Base-by-base conservation (phyloP, 2,329 filamentous ascomycete species). In the Ustulina deusta region DNA sequence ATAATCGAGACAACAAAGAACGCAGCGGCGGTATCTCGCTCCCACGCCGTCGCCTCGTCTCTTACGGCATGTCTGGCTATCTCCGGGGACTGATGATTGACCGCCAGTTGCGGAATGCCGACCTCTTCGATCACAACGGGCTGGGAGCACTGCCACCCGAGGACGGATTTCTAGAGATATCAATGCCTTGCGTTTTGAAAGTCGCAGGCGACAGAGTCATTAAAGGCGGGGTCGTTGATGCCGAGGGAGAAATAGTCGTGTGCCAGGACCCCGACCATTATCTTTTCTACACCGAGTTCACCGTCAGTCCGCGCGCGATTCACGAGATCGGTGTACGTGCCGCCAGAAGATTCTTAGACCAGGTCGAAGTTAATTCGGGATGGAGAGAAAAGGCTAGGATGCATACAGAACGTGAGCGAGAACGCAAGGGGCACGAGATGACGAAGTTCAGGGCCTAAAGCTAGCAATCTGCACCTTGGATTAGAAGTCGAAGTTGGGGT, bases 271-370 rank as follows among this genome's bases (percentile, higher is more conserved):
- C 83, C 1, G 76, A 83, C 15, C 78, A 83, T 13, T 83, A 86
- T 66, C 77, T 89, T 2, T 89, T 87, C 74, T 84, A 83, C 75
- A 84, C 85, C 56, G 78, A 80, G 0, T 87, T 86, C 48, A 84
- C 80, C 0, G 76, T 88, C 3, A 79, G 78, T 15, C 69, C 71
- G 44, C 74, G 76, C 25, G 82, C 79, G 17, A 80, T 82, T 3
- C 62, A 71, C 13, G 73, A 72, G 48, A 73, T 82, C 25, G 80
- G 79, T 2, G 72, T 67, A 36, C 73, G 74, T 6, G 71, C 79
- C 2, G 77, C 72, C 6, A 68, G 71, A 17, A 42, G 69, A 6
- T 67, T 74, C 42, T 67, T 68, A 9, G 68, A 68, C 5, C 72
- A 74, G 48, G 63, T 68, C 9, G 62, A 71, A 40, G 68, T 56